Evolutionary conservation across 805 yeast genomes (phyloP).

Genomic region (Hanseniaspora osmophila): DNA sequence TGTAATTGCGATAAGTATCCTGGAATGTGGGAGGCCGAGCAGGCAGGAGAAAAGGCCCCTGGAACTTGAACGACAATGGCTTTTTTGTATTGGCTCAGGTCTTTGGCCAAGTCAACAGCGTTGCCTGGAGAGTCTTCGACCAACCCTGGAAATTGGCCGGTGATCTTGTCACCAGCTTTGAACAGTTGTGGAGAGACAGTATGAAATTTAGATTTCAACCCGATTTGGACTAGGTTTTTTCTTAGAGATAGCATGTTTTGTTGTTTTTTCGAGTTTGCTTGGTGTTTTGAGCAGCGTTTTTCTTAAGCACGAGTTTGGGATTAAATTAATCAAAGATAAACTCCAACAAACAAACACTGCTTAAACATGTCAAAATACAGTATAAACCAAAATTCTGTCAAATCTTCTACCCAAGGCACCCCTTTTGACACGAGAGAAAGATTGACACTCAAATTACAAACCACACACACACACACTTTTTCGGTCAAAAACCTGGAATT

Average conservation of each 20-base stretch:
- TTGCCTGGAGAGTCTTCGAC: conserved; percentile 53
- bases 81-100: conserved; percentile 23
- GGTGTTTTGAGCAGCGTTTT: background rate
- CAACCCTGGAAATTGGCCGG: conserved; percentile 36
- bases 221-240: conserved; percentile 27
- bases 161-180: conserved; percentile 47
- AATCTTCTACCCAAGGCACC: too few species aligned
- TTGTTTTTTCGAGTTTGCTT: background rate
- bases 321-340: too few species aligned
- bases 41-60: conserved; percentile 80
- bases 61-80: conserved; percentile 54
- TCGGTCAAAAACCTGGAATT: too few species aligned
- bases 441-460: too few species aligned
- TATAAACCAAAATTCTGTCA: too few species aligned
- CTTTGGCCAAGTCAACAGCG: conserved; percentile 38
- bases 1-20: conserved; percentile 40
- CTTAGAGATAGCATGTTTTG: conserved; percentile 12
- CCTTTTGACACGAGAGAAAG: too few species aligned
- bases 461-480: too few species aligned
- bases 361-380: too few species aligned
- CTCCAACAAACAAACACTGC: background rate
- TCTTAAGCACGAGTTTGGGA: too few species aligned
- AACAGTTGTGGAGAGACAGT: conserved; percentile 14
- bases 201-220: conserved; percentile 6
- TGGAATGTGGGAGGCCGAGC: conserved; percentile 60